Evolutionary conservation across 2,329 filamentous ascomycete species (phyloP), one percentile per base, ranked within the genome.

Genomic region (Aureobasidium zeae): DNA sequence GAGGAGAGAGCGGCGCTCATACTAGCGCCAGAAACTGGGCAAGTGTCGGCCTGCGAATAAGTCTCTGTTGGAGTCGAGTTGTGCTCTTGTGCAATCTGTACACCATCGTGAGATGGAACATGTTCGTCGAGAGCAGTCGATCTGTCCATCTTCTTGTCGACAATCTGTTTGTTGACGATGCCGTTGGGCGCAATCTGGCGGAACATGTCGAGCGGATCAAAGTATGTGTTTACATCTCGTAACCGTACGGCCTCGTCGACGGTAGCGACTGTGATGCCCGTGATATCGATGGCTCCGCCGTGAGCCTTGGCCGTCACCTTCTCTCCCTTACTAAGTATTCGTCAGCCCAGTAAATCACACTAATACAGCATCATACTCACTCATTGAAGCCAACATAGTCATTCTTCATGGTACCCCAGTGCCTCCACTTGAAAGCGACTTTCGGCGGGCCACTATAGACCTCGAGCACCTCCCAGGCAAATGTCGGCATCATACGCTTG

Each of bases 401-500:
- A 48, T 72, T 74, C 63, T 74, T 74, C 73, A 83, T 81, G 4
- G 64, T 59, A 0, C 78, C 79, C 79, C 79, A 83, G 57, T 83
- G 79, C 4, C 79, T 66, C 79, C 79, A 83, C 52, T 73, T 69
- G 58, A 82, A 81, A 2, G 69, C 66, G 25, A 81, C 77, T 10
- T 66, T 65, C 2, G 79, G 79, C 17, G 77, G 77, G 0, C 76
- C 78, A 48, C 72, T 74, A 55, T 80, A 82, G 2, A 83, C 77
- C 57, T 82, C 79, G 12, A 80, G 57, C 1, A 83, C 77, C 61
- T 83, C 79, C 77, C 79, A 83, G 0, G 78, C 79, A 58, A 83
- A 83, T 0, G 71, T 77, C 0, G 79, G 79, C 78, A 83, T 83
- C 77, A 82, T 82, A 42, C 76, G 66, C 64, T 82, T 82, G 60